Evolutionary conservation across 2,329 filamentous ascomycete genomes (phyloP).

Genomic region (Zymoseptoria tritici): DNA sequence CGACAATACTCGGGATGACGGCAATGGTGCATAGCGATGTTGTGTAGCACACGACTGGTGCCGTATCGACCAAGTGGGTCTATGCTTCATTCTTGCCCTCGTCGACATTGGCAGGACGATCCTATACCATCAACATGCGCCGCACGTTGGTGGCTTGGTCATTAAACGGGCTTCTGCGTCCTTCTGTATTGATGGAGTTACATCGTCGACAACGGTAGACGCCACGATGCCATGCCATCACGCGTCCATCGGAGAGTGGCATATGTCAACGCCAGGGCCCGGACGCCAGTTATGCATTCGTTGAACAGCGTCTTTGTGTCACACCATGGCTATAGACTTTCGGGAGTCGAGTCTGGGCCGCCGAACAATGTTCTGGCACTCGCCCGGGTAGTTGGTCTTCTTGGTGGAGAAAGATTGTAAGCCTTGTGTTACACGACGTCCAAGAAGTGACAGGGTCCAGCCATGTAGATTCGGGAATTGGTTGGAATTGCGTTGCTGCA

Average conservation of each 20-base stretch:
- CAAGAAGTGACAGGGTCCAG: background rate
- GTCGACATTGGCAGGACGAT: background rate
- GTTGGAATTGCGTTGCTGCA: background rate
- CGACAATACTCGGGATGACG: background rate
- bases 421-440: conserved; percentile 7
- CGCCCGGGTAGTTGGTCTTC: conserved; percentile 14
- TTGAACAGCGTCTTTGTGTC: conserved; percentile 2
- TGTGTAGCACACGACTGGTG: background rate
- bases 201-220: conserved; percentile 5
- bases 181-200: conserved; percentile 4
- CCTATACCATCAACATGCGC: background rate
- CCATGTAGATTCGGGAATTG: background rate
- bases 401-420: conserved; percentile 1
- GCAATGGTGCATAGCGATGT: background rate
- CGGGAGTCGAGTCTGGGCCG: background rate
- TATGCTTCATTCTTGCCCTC: background rate
- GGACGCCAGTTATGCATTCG: conserved; percentile 3
- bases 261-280: conserved; percentile 15
- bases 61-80: background rate
- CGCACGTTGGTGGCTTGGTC: background rate
- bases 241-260: conserved; percentile 14
- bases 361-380: conserved; percentile 3
- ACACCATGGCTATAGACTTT: background rate
- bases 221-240: conserved; percentile 1
- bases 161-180: conserved; percentile 7